These are phyloP conservation scores for Albugo candida DNA, from an alignment of 352 stramenopile species.

Conservation along the genomic window DNA sequence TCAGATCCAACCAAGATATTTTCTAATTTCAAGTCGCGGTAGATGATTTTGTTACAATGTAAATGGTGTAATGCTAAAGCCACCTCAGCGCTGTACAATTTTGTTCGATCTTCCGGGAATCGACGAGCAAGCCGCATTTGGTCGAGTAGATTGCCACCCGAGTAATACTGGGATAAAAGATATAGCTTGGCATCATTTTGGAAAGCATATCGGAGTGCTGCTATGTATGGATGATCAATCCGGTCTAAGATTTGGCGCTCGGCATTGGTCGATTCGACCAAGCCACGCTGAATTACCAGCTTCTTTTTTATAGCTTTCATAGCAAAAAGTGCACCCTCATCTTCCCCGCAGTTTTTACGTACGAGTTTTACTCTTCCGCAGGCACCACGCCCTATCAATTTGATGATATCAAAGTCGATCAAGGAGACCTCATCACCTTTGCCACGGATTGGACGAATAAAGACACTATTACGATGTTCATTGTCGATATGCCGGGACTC, in stretches of 20 bases:
- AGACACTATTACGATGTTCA: slow-evolving; percentile 29
- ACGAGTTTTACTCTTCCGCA: slow-evolving; percentile 75
- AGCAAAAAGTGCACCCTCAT: slow-evolving; percentile 69
- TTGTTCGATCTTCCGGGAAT: slow-evolving; percentile 84
- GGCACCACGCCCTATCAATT: slow-evolving; percentile 89
- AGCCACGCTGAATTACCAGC: slow-evolving; percentile 62
- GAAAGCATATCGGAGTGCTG: slow-evolving; percentile 84
- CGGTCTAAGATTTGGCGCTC: slow-evolving; percentile 75
- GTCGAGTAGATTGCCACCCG: slow-evolving; percentile 88
- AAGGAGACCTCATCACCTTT: slow-evolving; percentile 44
- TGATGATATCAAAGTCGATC: slow-evolving; percentile 93
- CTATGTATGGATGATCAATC: slow-evolving; percentile 95
- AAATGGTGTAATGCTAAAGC: slow-evolving; percentile 88
- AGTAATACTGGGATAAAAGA: slow-evolving; percentile 89
- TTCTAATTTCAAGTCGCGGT: slow-evolving; percentile 96
- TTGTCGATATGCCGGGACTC: slow-evolving; percentile 5
- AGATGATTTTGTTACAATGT: slow-evolving; percentile 90
- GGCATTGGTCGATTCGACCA: slow-evolving; percentile 82
- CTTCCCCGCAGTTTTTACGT: slow-evolving; percentile 68
- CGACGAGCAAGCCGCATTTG: slow-evolving; percentile 78
- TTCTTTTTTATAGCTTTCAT: slow-evolving; percentile 82
- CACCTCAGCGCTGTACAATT: slow-evolving; percentile 94
- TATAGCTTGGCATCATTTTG: slow-evolving; percentile 82
- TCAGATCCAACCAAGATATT: slow-evolving; percentile 93
- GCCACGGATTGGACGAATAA: slow-evolving; percentile 29